A percentile compares a stretch with the other conserved stretches of the same genome.
phyloP scores from a whole-genome alignment of 2,329 filamentous ascomycete species.

The Thielaviopsis punctulata region DNA sequence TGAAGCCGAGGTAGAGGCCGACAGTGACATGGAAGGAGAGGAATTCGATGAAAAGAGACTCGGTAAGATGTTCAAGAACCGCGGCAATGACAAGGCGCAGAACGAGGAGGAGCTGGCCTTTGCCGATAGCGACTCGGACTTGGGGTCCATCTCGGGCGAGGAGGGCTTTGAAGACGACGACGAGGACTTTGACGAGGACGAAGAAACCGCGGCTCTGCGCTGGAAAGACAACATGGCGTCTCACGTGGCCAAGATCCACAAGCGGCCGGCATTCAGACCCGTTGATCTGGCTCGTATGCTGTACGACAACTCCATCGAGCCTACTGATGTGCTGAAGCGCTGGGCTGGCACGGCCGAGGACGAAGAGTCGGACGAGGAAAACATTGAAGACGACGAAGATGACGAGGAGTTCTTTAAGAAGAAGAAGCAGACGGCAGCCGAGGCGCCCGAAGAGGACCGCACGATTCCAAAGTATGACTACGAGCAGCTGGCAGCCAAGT shows the following conservation, averaged over 20 bases:
- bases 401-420: conserved; percentile 49
- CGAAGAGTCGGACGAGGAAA: conserved; percentile 36
- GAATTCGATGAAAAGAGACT: conserved; percentile 43
- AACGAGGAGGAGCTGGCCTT: conserved; percentile 64
- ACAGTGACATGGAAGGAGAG: conserved; percentile 32
- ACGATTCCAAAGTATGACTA: conserved; percentile 68
- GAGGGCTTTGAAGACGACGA: conserved; percentile 30
- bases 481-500: conserved; percentile 64
- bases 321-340: conserved; percentile 55
- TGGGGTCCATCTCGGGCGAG: conserved; percentile 62
- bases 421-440: conserved; percentile 43
- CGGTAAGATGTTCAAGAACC: conserved; percentile 42
- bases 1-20: conserved; percentile 30
- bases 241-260: conserved; percentile 56
- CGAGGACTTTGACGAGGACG: conserved; percentile 39
- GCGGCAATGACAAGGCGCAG: conserved; percentile 27
- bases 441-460: conserved; percentile 64
- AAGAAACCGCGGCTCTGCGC: conserved; percentile 53
- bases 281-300: conserved; percentile 72
- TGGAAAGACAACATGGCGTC: conserved; percentile 84
- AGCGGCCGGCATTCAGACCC: conserved; percentile 56
- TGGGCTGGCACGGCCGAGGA: conserved; percentile 51
- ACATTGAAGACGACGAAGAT: conserved; percentile 34
- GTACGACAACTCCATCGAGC: conserved; percentile 67
- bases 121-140: conserved; percentile 90